Evolutionary conservation across 495 filamentous ascomycete species (phyloP), one percentile per base, ranked within the genome.

Genomic region (Oleoguttula mirabilis): DNA sequence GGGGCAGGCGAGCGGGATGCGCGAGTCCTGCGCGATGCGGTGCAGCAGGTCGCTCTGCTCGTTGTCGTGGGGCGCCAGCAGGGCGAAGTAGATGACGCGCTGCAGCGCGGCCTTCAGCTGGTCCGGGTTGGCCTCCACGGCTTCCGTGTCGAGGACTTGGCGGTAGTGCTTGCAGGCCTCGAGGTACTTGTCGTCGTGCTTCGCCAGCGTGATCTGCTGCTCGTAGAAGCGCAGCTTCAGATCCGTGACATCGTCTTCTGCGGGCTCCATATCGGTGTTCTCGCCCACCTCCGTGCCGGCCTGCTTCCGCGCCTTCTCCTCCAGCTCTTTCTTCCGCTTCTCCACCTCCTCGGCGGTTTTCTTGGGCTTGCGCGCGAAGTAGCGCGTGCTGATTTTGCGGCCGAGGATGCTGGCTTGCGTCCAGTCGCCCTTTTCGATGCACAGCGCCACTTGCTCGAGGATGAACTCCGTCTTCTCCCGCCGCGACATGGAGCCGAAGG

Each of bases 391-490:
- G 66, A 98, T 94, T 73, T 98, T 98, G 55, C 90, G 79, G 60
- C 80, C 85, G 21, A 98, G 71, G 55, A 98, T 94, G 40, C 78
- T 79, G 17, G 92, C 92, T 63, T 96, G 90, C 42, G 80, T 90
- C 83, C 85, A 98, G 61, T 98, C 90, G 24, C 79, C 82, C 45
- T 79, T 87, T 66, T 96, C 84, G 57, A 98, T 95, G 68, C 90
- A 95, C 37, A 96, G 69, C 10, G 78, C 75, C 36, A 98, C 88
- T 64, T 98, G 90, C 56, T 88, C 84, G 36, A 98, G 71, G 52
- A 98, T 96, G 59, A 98, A 96, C 54, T 95, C 90, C 10, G 84
- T 88, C 80, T 98, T 98, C 61, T 98, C 90, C 47, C 92, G 77
- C 52, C 88, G 72, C 32, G 83, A 80, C 90, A 98, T 98, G 28